phyloP scores from a whole-genome alignment of 257 asterid genomes.

The Petunia secreta region DNA sequence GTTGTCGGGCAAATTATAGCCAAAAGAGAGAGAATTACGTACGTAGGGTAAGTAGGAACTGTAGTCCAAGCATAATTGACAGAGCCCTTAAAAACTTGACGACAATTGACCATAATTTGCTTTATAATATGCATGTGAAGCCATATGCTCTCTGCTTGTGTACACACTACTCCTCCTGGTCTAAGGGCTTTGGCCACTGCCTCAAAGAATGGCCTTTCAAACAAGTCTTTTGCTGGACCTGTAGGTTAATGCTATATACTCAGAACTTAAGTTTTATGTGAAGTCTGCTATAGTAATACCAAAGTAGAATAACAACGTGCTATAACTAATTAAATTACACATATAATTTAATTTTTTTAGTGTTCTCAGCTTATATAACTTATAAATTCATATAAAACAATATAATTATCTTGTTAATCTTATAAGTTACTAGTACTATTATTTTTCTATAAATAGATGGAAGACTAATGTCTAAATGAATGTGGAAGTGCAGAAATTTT shows the following conservation, averaged over 20 bases:
- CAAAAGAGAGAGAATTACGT: slow-evolving; percentile 4
- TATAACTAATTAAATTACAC: too few species aligned
- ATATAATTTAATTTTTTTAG: too few species aligned
- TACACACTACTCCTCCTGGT: slow-evolving; percentile 31
- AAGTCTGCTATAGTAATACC: too few species aligned
- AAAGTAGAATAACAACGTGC: too few species aligned
- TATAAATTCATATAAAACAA: too few species aligned
- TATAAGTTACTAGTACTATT: not conserved
- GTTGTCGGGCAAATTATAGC: not conserved
- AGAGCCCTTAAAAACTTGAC: slow-evolving; percentile 94
- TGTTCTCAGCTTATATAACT: too few species aligned
- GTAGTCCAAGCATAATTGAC: slow-evolving; percentile 98
- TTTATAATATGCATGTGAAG: slow-evolving; percentile 98
- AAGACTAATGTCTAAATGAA: too few species aligned
- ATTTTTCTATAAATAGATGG: too few species aligned
- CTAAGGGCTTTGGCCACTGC: slow-evolving; percentile 26
- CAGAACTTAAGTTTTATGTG: too few species aligned
- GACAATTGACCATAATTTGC: slow-evolving; percentile 77
- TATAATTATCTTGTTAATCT: too few species aligned
- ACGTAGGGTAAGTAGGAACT: slow-evolving; percentile 98
- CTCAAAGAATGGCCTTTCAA: slow-evolving; percentile 26
- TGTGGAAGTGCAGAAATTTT: too few species aligned
- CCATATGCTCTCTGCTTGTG: slow-evolving; percentile 71
- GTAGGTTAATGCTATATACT: not conserved
- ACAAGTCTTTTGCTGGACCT: slow-evolving; percentile 32